Conservation (phyloP, 768 basidiomycete species). For the Suillus clintonianus region DNA sequence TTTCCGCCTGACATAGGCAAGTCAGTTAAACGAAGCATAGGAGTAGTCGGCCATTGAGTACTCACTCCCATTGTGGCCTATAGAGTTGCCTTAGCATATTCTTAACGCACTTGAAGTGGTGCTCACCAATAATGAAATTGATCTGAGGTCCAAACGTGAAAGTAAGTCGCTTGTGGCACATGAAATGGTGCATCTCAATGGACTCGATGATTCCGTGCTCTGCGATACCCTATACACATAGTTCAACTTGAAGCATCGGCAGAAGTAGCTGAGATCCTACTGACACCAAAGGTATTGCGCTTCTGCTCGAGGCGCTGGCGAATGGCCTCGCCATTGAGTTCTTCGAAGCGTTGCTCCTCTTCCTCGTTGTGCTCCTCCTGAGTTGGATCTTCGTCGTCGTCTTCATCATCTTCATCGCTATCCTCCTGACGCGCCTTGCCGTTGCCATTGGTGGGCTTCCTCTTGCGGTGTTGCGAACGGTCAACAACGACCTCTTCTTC, state of each 20-base stretch:
- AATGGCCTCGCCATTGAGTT: conserved; percentile 56
- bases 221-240: conserved; percentile 60
- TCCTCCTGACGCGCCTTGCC: conserved; percentile 29
- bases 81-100: conserved; percentile 5
- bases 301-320: conserved; percentile 53
- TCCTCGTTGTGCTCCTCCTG: conserved; percentile 45
- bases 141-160: conserved; percentile 92
- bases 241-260: background rate
- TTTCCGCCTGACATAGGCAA: conserved; percentile 70
- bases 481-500: conserved; percentile 32
- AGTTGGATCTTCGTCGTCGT: conserved; percentile 35
- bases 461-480: conserved; percentile 22
- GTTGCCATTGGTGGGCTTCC: conserved; percentile 34
- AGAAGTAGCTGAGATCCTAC: conserved; percentile 44
- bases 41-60: conserved; percentile 13
- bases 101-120: background rate
- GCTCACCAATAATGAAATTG: conserved; percentile 92
- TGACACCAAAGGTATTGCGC: conserved; percentile 40
- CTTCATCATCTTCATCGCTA: conserved; percentile 31
- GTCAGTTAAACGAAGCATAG: background rate
- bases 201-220: conserved; percentile 87
- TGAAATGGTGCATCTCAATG: conserved; percentile 89
- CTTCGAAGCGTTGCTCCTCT: conserved; percentile 69
- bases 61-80: conserved; percentile 93
- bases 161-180: conserved; percentile 87